phyloP scores from a whole-genome alignment of 2,329 filamentous ascomycete genomes.

The Colletotrichum sp. region DNA sequence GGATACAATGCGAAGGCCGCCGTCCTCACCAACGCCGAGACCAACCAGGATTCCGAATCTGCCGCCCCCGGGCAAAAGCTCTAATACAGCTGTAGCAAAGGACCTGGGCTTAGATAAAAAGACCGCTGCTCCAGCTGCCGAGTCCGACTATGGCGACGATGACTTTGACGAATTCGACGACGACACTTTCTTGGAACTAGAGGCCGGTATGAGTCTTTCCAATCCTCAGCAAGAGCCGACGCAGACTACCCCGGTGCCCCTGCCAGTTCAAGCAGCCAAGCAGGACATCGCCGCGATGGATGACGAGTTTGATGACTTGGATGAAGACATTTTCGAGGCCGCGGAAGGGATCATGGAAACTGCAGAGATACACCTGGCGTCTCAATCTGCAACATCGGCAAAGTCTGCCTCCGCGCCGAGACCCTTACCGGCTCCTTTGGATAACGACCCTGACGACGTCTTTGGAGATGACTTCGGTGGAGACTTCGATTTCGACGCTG shows the following conservation, averaged over 20 bases:
- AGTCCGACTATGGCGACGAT: conserved; percentile 60
- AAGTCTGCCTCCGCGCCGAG: background rate
- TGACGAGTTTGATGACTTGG: conserved; percentile 71
- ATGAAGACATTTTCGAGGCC: conserved; percentile 63
- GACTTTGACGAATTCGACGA: conserved; percentile 66
- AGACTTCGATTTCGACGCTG: conserved; percentile 79
- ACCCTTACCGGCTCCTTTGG: conserved; percentile 15
- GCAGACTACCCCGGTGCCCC: background rate
- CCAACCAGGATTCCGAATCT: background rate
- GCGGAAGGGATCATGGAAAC: conserved; percentile 44
- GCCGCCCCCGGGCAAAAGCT: background rate
- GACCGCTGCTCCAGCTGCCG: background rate
- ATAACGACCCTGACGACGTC: conserved; percentile 65
- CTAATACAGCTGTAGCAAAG: background rate
- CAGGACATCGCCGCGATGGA: conserved; percentile 28
- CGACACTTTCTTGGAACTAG: conserved; percentile 60
- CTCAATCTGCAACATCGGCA: conserved; percentile 11
- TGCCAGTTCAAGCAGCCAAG: background rate
- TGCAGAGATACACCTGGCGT: background rate
- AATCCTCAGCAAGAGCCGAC: conserved; percentile 22
- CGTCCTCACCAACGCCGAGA: conserved; percentile 20
- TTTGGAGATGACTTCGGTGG: conserved; percentile 77
- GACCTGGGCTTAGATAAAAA: background rate
- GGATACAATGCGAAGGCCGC: conserved; percentile 1
- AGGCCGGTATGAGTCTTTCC: conserved; percentile 43